These are phyloP conservation scores for Eucalyptus sp. DNA, from an alignment of 345 rosid genomes.

Conservation along the genomic window DNA sequence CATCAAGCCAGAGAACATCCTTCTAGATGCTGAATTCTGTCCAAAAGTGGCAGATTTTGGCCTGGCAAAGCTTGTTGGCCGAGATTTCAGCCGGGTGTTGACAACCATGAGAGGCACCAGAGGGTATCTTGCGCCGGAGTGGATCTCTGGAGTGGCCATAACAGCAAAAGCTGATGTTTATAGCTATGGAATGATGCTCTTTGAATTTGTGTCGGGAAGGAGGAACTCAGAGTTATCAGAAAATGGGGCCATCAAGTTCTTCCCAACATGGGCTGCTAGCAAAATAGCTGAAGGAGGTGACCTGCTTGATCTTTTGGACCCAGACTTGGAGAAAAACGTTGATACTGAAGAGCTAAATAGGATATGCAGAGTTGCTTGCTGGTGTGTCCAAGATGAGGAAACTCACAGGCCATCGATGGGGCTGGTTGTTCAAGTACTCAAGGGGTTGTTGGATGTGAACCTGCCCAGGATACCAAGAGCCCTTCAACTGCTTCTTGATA, in stretches of 20 bases:
- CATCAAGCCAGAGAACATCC: too few species aligned
- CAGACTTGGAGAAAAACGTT: slow-evolving; percentile 18
- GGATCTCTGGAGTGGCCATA: too few species aligned
- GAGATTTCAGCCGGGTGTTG: slow-evolving; percentile 78
- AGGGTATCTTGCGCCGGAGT: neutral
- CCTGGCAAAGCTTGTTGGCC: slow-evolving; percentile 14
- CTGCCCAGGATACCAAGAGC: slow-evolving; percentile 52
- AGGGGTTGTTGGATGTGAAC: slow-evolving; percentile 48
- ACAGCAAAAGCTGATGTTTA: slow-evolving; percentile 24
- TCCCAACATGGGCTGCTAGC: slow-evolving; percentile 50
- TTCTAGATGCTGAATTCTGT: too few species aligned
- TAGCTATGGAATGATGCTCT: slow-evolving; percentile 86
- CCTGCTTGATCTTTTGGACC: slow-evolving; percentile 36
- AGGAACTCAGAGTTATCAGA: slow-evolving; percentile 50
- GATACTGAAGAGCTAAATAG: slow-evolving; percentile 40
- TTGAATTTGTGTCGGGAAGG: slow-evolving; percentile 61
- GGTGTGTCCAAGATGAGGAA: slow-evolving; percentile 87
- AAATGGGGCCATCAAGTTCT: slow-evolving; percentile 29
- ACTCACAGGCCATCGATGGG: slow-evolving; percentile 63
- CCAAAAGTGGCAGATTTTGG: too few species aligned
- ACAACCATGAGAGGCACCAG: slow-evolving; percentile 88
- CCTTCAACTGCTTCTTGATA: slow-evolving; percentile 30
- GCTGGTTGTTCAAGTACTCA: slow-evolving; percentile 77
- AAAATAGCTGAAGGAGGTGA: slow-evolving; percentile 29
- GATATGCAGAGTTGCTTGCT: slow-evolving; percentile 60